A percentile compares a stretch with the other conserved stretches of the same genome.
phyloP scores from a whole-genome alignment of 768 basidiomycete genomes.

The Calocybe indica region DNA sequence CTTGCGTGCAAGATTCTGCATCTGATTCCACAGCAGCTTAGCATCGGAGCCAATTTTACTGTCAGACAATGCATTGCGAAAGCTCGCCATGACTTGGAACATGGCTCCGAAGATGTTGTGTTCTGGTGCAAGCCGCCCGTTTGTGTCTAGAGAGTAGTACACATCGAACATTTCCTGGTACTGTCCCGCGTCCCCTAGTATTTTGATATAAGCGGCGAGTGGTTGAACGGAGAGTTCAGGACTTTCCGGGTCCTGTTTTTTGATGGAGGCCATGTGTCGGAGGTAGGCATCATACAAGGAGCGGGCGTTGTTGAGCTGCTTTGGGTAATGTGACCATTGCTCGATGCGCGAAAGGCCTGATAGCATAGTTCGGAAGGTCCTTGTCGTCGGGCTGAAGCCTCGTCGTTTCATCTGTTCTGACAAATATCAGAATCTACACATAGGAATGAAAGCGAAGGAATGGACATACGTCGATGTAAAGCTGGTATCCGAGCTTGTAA shows the following conservation, averaged over 20 bases:
- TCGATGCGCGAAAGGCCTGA: slow-evolving; percentile 56
- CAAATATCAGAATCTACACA: not conserved
- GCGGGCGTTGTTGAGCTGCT: slow-evolving; percentile 58
- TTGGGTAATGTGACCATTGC: slow-evolving; percentile 50
- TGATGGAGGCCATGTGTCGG: slow-evolving; percentile 43
- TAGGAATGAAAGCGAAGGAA: slow-evolving; percentile 1
- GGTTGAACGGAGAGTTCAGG: slow-evolving; percentile 45
- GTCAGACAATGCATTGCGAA: slow-evolving; percentile 17
- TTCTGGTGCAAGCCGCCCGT: slow-evolving; percentile 58
- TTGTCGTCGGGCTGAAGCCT: slow-evolving; percentile 60
- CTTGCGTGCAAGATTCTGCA: slow-evolving; percentile 42
- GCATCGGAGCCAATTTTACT: slow-evolving; percentile 56
- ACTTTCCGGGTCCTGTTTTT: slow-evolving; percentile 39
- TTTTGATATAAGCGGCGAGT: slow-evolving; percentile 55
- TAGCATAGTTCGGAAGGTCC: slow-evolving; percentile 70
- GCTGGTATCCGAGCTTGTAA: slow-evolving; percentile 53
- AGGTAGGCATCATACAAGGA: slow-evolving; percentile 55
- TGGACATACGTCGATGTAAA: slow-evolving; percentile 62
- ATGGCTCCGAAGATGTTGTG: slow-evolving; percentile 60
- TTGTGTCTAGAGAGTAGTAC: slow-evolving; percentile 60
- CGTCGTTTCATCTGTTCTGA: slow-evolving; percentile 76
- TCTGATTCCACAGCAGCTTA: slow-evolving; percentile 64
- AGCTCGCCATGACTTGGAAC: slow-evolving; percentile 43
- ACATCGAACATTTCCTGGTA: slow-evolving; percentile 73
- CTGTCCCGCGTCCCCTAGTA: slow-evolving; percentile 54